Evolutionary conservation across 2,329 filamentous ascomycete species (phyloP).

Genomic region (Trichoderma cornu-damae): DNA sequence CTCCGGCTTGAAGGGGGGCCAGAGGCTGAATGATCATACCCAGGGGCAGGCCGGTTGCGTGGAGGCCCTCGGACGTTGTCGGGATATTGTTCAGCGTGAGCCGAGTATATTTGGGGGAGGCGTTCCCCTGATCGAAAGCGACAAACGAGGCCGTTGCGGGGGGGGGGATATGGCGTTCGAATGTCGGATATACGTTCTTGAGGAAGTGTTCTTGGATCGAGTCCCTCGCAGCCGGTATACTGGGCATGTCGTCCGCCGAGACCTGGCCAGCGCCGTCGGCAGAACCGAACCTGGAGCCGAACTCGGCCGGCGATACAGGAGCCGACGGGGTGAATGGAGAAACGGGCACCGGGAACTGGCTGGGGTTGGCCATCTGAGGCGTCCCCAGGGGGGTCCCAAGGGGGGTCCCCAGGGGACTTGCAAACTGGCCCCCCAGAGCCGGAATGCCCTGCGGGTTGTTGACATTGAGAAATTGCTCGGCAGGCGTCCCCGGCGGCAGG

Average conservation of each 20-base stretch:
- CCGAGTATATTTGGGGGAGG: constrained; percentile 88
- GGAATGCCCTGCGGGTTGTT: constrained; percentile 25
- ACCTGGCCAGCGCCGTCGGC: constrained; percentile 49
- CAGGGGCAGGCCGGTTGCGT: constrained; percentile 75
- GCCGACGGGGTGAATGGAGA: constrained; percentile 34
- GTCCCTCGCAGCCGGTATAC: constrained; percentile 81
- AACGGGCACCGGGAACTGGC: constrained; percentile 58
- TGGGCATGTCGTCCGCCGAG: constrained; percentile 88
- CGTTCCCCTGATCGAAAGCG: constrained; percentile 92
- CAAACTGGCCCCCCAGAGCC: constrained; percentile 41
- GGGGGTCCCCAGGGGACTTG: constrained; percentile 34
- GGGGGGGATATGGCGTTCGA: constrained; percentile 88
- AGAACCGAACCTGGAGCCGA: constrained; percentile 23
- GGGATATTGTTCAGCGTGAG: constrained; percentile 94
- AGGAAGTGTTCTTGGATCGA: constrained; percentile 77
- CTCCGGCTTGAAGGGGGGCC: constrained; percentile 75
- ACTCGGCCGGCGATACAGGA: constrained; percentile 26
- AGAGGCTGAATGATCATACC: constrained; percentile 86
- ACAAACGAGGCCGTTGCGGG: constrained; percentile 85
- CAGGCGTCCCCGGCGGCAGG: constrained; percentile 53
- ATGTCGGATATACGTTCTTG: constrained; percentile 85
- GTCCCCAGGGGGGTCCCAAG: constrained; percentile 28
- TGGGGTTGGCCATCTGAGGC: constrained; percentile 36
- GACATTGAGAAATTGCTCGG: constrained; percentile 37
- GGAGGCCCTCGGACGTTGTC: constrained; percentile 70